Evolutionary conservation across 1,139 yeast species (phyloP).

Genomic region (Taphrina pruni): DNA sequence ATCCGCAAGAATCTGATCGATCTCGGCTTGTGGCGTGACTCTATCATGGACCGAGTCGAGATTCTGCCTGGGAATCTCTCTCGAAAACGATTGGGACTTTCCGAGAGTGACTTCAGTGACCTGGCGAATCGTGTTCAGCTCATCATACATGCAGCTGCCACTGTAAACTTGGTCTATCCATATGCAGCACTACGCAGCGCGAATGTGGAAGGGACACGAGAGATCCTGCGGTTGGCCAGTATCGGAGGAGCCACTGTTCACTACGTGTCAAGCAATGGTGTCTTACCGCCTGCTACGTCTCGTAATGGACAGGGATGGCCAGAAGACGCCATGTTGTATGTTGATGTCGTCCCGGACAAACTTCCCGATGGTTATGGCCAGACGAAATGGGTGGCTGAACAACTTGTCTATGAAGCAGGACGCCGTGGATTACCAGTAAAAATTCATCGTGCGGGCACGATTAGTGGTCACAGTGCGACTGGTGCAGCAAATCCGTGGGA

Average conservation of each 20-base stretch:
- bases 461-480: slow-evolving; percentile 79
- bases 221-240: slow-evolving; percentile 77
- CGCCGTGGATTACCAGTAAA: slow-evolving; percentile 79
- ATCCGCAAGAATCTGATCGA: slow-evolving; percentile 74
- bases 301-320: slow-evolving; percentile 34
- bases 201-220: slow-evolving; percentile 84
- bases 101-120: slow-evolving; percentile 61
- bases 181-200: slow-evolving; percentile 88
- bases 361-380: slow-evolving; percentile 90
- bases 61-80: slow-evolving; percentile 85
- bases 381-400: slow-evolving; percentile 96
- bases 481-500: slow-evolving; percentile 97
- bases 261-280: slow-evolving; percentile 95
- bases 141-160: slow-evolving; percentile 92
- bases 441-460: slow-evolving; percentile 92
- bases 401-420: slow-evolving; percentile 85
- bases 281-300: slow-evolving; percentile 53
- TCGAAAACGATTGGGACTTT: slow-evolving; percentile 69
- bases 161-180: slow-evolving; percentile 98
- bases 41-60: slow-evolving; percentile 64
- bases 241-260: slow-evolving; percentile 79
- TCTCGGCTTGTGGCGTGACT: slow-evolving; percentile 82
- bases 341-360: slow-evolving; percentile 67
- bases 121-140: slow-evolving; percentile 73
- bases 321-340: slow-evolving; percentile 74